Evolutionary conservation across 2,329 filamentous ascomycete genomes (phyloP), one percentile per base, ranked within the genome.

Genomic region (Microcyclosporella mali): DNA sequence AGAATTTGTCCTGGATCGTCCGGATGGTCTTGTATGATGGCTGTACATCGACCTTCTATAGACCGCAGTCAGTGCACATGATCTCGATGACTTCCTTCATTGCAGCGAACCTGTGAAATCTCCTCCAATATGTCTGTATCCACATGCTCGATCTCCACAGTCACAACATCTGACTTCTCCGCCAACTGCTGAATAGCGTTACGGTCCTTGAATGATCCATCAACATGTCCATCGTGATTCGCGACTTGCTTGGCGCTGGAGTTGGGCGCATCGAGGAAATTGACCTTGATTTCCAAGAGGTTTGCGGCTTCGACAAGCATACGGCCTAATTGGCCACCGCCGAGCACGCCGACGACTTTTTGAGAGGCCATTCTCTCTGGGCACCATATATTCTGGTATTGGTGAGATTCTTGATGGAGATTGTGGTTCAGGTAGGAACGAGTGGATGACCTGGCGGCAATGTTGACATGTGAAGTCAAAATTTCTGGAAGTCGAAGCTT

Each of bases 141-240:
- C 45, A 95, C 84, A 67, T 95, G 90, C 71, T 97, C 90, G 51
- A 95, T 95, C 67, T 97, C 90, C 11, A 94, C 86, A 0, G 88
- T 95, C 48, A 95, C 72, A 12, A 94, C 79, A 62, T 94, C 86
- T 56, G 82, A 88, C 27, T 73, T 69, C 30, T 76, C 69, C 2
- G 90, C 88, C n/a, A 97, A 73, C 63, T 87, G 75, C 33, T 81
- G 79, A 52, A 97, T 88, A 52, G 85, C 83, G 27, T 78, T 77
- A 0, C 82, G 72, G 54, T 95, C 84, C 62, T 88, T 89, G 75
- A 95, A 95, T 0, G 88, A 94, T 45, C 89, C 90, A 14, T 81
- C 77, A 45, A 95, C 78, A 62, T 95, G 88, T 51, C 75, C 72
- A 53, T 74, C 68, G 63, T 84, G 85, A 53, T 79, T 77, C 66